These are phyloP conservation scores for Backusella liffmaniae DNA, from an alignment of 192 early-diverging fungal genomes.

Conservation along the genomic window DNA sequence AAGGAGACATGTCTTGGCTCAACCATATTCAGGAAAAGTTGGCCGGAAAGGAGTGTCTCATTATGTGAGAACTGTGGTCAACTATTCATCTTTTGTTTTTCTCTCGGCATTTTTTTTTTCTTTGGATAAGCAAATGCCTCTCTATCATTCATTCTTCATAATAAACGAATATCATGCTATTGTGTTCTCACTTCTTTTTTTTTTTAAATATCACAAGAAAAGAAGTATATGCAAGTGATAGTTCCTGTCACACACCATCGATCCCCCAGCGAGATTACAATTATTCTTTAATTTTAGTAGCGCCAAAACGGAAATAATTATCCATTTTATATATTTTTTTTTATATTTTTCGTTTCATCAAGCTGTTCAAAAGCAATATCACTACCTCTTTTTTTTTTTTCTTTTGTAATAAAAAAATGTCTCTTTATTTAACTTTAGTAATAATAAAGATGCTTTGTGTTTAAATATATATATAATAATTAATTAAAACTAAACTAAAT, in stretches of 20 bases:
- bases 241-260: neutral
- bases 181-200: too few species aligned
- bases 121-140: too few species aligned
- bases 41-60: constrained; percentile 21
- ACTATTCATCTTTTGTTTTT: too few species aligned
- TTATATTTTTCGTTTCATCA: too few species aligned
- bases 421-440: neutral
- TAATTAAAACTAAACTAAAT: neutral
- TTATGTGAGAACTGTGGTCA: constrained; percentile 21
- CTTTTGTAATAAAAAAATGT: neutral
- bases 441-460: neutral
- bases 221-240: too few species aligned
- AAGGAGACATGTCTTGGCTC: constrained; percentile 46
- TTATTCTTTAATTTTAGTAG: neutral
- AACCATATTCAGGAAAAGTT: constrained; percentile 31
- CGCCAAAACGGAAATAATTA: neutral
- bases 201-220: too few species aligned
- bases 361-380: neutral
- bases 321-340: too few species aligned
- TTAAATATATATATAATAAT: neutral
- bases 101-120: too few species aligned
- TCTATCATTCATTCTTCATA: too few species aligned
- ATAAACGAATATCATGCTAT: too few species aligned
- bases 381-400: neutral
- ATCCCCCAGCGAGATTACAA: neutral